Base-by-base conservation (phyloP, 2,329 filamentous ascomycete species). In the Exophiala oligosperma region DNA sequence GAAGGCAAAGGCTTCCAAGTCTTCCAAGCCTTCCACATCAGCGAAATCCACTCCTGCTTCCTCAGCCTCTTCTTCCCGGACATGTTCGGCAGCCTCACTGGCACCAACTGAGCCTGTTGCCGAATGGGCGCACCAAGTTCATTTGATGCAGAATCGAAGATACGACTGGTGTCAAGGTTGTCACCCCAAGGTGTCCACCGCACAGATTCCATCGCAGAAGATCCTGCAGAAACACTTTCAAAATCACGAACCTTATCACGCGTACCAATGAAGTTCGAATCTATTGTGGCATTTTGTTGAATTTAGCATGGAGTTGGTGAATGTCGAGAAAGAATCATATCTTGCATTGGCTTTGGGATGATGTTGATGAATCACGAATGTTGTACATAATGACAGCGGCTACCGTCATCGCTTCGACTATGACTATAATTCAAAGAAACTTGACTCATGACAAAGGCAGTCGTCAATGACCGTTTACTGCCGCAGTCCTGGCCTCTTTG, bases 91-190 rank as follows among this genome's bases (percentile, higher is more conserved):
- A 11, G 56, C 53, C 17, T 61, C 57, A 23, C 65, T 62, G 50
- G 60, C 63, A 32, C 65, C 64, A 5, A 60, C 61, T 1, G n/a
- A 53, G 2, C 55, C 59, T 3, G 59, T 67, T 11, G 64, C 62
- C 9, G 65, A 67, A 54, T 67, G 65, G 65, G 62, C 62, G 35
- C 65, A 67, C 47, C 64, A 66, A 43, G 59, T 66, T 48, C 65
- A 67, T 49, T 52, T 66, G 49, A 63, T 62, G 12, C 65, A 67
- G 53, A 49, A 59, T 29, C 60, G 62, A 14, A 60, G 60, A 47
- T 66, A 66, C 50, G 61, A 64, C 32, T 67, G 65, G 65, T 67
- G 65, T 54, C 40, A 59, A 52, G 50, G 50, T n/a, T 67, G 65
- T 50, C 57, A 57, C 50, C 64, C 62, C 14, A 56, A 51, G 38